phyloP scores from a whole-genome alignment of 2,329 filamentous ascomycete species.

The Akanthomyces lecanii region DNA sequence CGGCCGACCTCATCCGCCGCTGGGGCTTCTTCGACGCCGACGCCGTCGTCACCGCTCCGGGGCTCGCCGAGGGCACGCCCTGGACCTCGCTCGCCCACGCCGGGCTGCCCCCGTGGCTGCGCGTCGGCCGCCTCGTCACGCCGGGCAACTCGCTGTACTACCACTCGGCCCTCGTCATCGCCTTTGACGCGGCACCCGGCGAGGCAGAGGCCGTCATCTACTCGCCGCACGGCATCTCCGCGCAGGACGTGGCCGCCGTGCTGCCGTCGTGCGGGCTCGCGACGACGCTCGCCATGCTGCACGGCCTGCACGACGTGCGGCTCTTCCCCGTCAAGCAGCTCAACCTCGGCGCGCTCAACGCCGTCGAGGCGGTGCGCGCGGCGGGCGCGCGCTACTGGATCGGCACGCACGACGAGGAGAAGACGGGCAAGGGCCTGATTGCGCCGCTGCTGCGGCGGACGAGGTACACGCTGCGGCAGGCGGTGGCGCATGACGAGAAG shows the following conservation, averaged over 20 bases:
- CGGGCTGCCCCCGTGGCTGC: constrained; percentile 55
- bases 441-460: constrained; percentile 46
- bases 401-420: constrained; percentile 61
- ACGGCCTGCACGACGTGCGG: constrained; percentile 61
- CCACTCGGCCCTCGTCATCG: constrained; percentile 58
- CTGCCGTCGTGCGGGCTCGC: constrained; percentile 32
- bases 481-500: constrained; percentile 35
- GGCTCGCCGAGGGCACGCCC: constrained; percentile 32
- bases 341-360: constrained; percentile 61
- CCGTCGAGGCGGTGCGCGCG: constrained; percentile 49
- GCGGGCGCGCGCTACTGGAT: constrained; percentile 59
- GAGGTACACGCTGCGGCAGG: constrained; percentile 40
- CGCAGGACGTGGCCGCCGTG: constrained; percentile 29
- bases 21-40: constrained; percentile 56
- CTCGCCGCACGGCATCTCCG: constrained; percentile 60
- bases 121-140: constrained; percentile 53
- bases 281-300: constrained; percentile 53
- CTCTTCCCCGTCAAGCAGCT: constrained; percentile 48
- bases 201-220: constrained; percentile 55
- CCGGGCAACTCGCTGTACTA: constrained; percentile 53
- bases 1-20: constrained; percentile 49
- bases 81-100: constrained; percentile 23
- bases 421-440: constrained; percentile 54
- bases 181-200: constrained; percentile 34
- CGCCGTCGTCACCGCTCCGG: constrained; percentile 46